Evolutionary conservation across 73 alveolate species (phyloP), one percentile per base, ranked within the genome.

Genomic region (Tetrahymena borealis): DNA sequence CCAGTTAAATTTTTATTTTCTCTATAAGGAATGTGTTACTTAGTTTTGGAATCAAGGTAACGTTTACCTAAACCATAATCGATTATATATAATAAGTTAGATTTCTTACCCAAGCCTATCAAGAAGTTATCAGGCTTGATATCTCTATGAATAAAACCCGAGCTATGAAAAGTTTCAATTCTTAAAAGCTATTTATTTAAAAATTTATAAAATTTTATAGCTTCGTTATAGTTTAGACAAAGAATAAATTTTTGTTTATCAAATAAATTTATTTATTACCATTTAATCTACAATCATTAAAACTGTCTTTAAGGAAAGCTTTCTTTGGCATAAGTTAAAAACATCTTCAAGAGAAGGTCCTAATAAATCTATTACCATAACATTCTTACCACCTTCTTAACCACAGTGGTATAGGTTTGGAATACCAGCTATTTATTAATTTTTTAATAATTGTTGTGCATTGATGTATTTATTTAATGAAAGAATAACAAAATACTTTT

Each of bases 381-480:
- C 94, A 90, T 96, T 96, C 32, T 90, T 95, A 18, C 96, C 97
- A 39, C 97, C 97, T 96, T 97, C 98, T 35, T 78, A 93, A 13
- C 99, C 98, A 38, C 33, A 95, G 96, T 98, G 97, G 91, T 96
- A 92, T 28, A 97, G 97, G 91, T 95, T 94, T 16, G 99, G 99
- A 40, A 98, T 98, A 1, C 99, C 99, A 35, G 91, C 96, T 92
- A 33, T 13, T 24, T 79, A 28, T 2, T 0, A 60, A 24, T 24
- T 24, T 79, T 79, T 2, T 0, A 60, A 24, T 24, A 13, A 20
- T n/a, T 18, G 7, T 4, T 24, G 28, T 3, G 28, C 20, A 15
- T 0, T 60, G 0, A 60, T 1, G 2, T n/a, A 15, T 18, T 9
- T 15, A 32, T n/a, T 20, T 3, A 60, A 20, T 13, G 37, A 2